Conservation (phyloP, 2,329 filamentous ascomycete species). For the Xylariaceae sp. region DNA sequence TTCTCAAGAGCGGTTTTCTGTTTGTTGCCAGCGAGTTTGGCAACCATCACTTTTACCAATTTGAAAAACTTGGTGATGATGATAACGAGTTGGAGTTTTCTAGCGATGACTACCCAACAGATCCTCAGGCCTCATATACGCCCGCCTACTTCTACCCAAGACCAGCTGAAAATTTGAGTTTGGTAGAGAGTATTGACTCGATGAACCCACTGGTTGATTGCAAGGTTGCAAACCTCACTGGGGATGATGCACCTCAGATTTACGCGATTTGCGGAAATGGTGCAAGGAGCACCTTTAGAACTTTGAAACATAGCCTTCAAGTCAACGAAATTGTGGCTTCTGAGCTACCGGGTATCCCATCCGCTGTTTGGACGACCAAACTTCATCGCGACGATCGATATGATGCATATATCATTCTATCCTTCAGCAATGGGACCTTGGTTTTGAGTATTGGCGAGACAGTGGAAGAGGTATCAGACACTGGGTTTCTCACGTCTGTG, state of each 20-base stretch:
- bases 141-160: conserved; percentile 88
- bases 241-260: conserved; percentile 95
- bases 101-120: conserved; percentile 82
- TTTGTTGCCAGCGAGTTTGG: conserved; percentile 93
- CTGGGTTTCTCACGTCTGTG: conserved; percentile 87
- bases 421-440: conserved; percentile 86
- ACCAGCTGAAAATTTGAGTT: conserved; percentile 78
- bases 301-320: conserved; percentile 88
- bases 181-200: conserved; percentile 84
- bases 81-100: conserved; percentile 87
- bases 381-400: conserved; percentile 80
- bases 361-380: conserved; percentile 95
- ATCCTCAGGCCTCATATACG: conserved; percentile 73
- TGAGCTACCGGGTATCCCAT: conserved; percentile 85
- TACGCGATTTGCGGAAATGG: conserved; percentile 91
- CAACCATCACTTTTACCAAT: conserved; percentile 94
- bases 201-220: conserved; percentile 92
- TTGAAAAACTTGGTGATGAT: conserved; percentile 95
- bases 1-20: conserved; percentile 93
- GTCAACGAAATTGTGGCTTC: conserved; percentile 97
- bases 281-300: conserved; percentile 88
- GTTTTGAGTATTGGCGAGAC: conserved; percentile 96
- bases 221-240: conserved; percentile 87
- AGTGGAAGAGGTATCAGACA: conserved; percentile 93
- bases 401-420: conserved; percentile 95